Percentiles rank a stretch among this genome's conserved stretches.
Conservation (phyloP, 1,284 basidiomycete genomes). For the Cryptococcus sp. region DNA sequence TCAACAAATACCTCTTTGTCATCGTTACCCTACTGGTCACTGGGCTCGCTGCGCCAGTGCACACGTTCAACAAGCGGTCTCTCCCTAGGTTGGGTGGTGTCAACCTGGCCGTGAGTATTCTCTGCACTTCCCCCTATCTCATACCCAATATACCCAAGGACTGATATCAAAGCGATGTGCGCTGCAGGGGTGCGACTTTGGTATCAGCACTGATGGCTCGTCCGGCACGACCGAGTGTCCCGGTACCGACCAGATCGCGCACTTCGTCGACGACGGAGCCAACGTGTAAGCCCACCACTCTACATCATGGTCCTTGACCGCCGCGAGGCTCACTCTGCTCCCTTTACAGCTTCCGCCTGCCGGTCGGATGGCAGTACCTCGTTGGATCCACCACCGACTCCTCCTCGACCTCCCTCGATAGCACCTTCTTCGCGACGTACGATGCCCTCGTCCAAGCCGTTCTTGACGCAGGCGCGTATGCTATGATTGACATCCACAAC, state of each 20-base stretch:
- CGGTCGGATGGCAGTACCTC: slow-evolving; percentile 63
- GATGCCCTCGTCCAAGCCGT: slow-evolving; percentile 57
- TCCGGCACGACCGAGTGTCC: slow-evolving; percentile 46
- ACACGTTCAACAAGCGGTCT: slow-evolving; percentile 23
- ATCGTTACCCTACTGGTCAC: slow-evolving; percentile 17
- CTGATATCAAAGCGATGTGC: neutral
- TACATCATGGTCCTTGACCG: no score
- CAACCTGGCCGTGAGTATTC: slow-evolving; percentile 39
- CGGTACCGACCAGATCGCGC: slow-evolving; percentile 61
- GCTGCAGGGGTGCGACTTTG: slow-evolving; percentile 42
- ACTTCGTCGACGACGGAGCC: slow-evolving; percentile 56
- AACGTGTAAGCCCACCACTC: slow-evolving; percentile 30
- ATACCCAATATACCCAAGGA: neutral
- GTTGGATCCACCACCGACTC: slow-evolving; percentile 54
- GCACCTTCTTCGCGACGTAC: slow-evolving; percentile 57
- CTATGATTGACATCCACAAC: slow-evolving; percentile 60
- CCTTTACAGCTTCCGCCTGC: slow-evolving; percentile 47
- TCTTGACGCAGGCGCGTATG: slow-evolving; percentile 57
- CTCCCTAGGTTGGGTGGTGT: slow-evolving; percentile 40
- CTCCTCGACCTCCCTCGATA: slow-evolving; percentile 50
- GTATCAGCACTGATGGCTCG: slow-evolving; percentile 32
- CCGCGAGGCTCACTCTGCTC: no score
- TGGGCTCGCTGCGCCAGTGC: slow-evolving; percentile 14
- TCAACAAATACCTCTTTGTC: slow-evolving; percentile 13
- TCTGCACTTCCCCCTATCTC: neutral